Conservation (phyloP, 1,139 yeast species). For the Taiozyma sp. region DNA sequence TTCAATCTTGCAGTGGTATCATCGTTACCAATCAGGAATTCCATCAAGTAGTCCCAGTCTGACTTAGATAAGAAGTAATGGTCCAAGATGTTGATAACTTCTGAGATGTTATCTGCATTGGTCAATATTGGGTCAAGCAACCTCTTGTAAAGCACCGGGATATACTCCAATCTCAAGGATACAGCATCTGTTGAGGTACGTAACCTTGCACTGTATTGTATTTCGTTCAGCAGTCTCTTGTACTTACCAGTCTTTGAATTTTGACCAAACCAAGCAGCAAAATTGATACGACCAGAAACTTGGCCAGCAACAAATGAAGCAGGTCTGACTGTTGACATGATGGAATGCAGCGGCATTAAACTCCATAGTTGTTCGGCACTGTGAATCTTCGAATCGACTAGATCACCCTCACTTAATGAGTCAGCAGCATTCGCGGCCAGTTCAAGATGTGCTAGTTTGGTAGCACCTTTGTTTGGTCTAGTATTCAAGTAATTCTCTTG, state of each 20-base stretch:
- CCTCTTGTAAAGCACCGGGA: constrained; percentile 57
- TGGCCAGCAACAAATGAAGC: constrained; percentile 73
- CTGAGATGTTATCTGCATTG: constrained; percentile 60
- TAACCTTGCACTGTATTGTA: constrained; percentile 84
- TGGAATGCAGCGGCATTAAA: constrained; percentile 87
- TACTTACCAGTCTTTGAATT: constrained; percentile 82
- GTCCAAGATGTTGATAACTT: constrained; percentile 70
- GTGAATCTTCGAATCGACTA: constrained; percentile 75
- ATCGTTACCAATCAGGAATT: constrained; percentile 67
- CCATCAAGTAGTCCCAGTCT: constrained; percentile 87
- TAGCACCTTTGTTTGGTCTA: constrained; percentile 42
- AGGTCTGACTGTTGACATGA: constrained; percentile 83
- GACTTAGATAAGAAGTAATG: constrained; percentile 80
- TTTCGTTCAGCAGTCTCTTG: constrained; percentile 73
- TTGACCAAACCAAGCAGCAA: constrained; percentile 88
- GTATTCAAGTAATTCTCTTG: constrained; percentile 87
- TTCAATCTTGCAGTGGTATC: constrained; percentile 46
- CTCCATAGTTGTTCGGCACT: constrained; percentile 97
- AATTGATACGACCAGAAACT: constrained; percentile 64
- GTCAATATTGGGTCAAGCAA: constrained; percentile 54
- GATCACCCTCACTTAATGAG: constrained; percentile 76
- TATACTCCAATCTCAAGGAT: constrained; percentile 74
- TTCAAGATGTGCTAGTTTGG: constrained; percentile 46
- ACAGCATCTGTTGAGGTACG: constrained; percentile 71
- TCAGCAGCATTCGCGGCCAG: constrained; percentile 79